These are phyloP conservation scores for Xylaria acuta DNA, from an alignment of 495 filamentous ascomycete species.

Conservation along the genomic window DNA sequence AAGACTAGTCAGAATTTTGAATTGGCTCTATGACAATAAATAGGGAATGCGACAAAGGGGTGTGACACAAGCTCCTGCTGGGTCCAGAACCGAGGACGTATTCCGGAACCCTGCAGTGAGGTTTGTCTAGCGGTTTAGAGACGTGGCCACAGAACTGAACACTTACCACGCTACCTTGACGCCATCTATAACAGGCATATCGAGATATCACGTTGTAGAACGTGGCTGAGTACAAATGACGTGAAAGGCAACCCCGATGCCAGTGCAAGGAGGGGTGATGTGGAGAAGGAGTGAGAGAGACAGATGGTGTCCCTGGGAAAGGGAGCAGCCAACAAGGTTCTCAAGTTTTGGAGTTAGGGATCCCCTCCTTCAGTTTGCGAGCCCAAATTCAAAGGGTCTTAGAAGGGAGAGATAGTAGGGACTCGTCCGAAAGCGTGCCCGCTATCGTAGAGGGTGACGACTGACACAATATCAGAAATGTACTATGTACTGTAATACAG, in stretches of 20 bases:
- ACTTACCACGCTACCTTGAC: slow-evolving; percentile 67
- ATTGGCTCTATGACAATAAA: slow-evolving; percentile 7
- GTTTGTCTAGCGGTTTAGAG: too few relatives aligned
- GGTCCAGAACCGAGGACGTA: neutral
- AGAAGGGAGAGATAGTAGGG: neutral
- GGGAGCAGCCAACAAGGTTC: neutral
- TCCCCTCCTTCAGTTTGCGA: neutral
- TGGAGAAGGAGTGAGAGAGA: neutral
- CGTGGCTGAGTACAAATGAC: neutral
- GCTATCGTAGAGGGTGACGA: neutral
- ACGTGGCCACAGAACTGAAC: neutral
- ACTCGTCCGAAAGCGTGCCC: neutral
- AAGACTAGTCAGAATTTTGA: slow-evolving; percentile 35
- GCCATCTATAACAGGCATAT: slow-evolving; percentile 63
- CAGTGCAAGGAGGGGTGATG: slow-evolving; percentile 17
- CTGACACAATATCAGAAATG: slow-evolving; percentile 1
- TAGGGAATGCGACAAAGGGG: slow-evolving; percentile 27
- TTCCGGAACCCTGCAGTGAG: neutral
- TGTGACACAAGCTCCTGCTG: neutral
- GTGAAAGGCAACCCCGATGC: slow-evolving; percentile 20
- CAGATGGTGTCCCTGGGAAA: neutral
- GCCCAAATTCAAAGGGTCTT: neutral
- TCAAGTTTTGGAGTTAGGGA: slow-evolving; percentile 7
- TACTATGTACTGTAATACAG: neutral
- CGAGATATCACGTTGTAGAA: slow-evolving; percentile 27